These are phyloP conservation scores for Camellia japonica DNA, from an alignment of 148 eudicot genomes.

Conservation along the genomic window DNA sequence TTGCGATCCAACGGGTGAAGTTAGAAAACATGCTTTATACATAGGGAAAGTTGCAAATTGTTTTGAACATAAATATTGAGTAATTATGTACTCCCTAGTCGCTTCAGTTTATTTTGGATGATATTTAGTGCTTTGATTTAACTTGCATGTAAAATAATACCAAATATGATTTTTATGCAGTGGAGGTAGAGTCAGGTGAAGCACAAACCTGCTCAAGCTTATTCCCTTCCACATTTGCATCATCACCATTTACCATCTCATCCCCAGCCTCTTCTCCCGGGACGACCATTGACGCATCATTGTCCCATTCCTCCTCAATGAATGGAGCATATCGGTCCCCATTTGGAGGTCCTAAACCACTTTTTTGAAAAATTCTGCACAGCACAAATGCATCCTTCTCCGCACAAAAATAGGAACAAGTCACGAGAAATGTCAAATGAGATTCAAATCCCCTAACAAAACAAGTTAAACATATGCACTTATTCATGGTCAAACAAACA, in stretches of 20 bases:
- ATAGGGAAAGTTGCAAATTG: background rate
- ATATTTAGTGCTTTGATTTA: background rate
- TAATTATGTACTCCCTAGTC: too few relatives aligned
- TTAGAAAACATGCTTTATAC: background rate
- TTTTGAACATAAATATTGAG: background rate
- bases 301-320: slow-evolving; percentile 38
- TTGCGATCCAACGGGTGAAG: background rate
- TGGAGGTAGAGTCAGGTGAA: background rate
- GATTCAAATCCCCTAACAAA: slow-evolving; percentile 12
- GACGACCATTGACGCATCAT: slow-evolving; percentile 33
- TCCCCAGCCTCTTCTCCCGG: slow-evolving; percentile 63
- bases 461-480: background rate
- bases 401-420: slow-evolving; percentile 14
- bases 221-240: slow-evolving; percentile 49
- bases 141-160: background rate
- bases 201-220: slow-evolving; percentile 16
- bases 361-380: slow-evolving; percentile 3
- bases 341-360: slow-evolving; percentile 33
- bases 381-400: slow-evolving; percentile 47
- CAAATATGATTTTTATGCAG: background rate
- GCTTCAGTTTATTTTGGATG: background rate
- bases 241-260: slow-evolving; percentile 43
- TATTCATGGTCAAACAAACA: background rate
- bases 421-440: background rate
- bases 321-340: slow-evolving; percentile 42